Evolutionary conservation across 768 basidiomycete species (phyloP).

Genomic region (Pseudohyphozyma bogoriensis): DNA sequence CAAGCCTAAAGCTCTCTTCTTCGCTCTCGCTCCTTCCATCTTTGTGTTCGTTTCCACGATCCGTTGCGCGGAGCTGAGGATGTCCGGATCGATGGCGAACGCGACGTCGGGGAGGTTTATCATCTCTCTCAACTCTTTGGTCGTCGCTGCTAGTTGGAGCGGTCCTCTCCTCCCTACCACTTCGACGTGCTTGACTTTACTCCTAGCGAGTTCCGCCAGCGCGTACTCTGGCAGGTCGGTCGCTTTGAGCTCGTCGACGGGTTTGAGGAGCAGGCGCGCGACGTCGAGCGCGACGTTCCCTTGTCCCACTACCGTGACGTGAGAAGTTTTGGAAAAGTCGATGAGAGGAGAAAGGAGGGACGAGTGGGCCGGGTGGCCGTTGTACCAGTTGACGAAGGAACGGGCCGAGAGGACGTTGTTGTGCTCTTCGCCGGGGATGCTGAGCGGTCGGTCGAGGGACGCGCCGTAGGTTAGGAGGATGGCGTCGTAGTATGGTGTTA

Average conservation of each 20-base stretch:
- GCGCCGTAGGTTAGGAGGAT: conserved; percentile 81
- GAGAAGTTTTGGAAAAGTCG: conserved; percentile 47
- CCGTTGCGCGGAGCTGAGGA: conserved; percentile 33
- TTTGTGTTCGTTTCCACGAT: conserved; percentile 24
- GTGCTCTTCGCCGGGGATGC: conserved; percentile 44
- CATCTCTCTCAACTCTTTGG: conserved; percentile 87
- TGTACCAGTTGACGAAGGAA: conserved; percentile 91
- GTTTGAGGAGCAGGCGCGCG: conserved; percentile 75
- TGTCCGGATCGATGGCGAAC: conserved; percentile 42
- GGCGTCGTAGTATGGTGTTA: conserved; percentile 69
- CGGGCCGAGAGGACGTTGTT: conserved; percentile 60
- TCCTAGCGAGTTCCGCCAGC: conserved; percentile 54
- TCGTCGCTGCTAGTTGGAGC: conserved; percentile 77
- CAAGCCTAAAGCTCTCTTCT: conserved; percentile 39
- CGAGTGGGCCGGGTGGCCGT: conserved; percentile 61
- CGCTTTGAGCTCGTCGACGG: conserved; percentile 50
- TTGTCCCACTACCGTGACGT: conserved; percentile 80
- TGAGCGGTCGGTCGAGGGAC: conserved; percentile 49
- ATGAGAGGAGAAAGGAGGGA: conserved; percentile 47
- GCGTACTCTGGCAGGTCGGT: conserved; percentile 74
- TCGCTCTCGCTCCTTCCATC: conserved; percentile 36
- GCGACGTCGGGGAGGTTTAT: conserved; percentile 52
- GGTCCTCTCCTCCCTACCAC: conserved; percentile 81
- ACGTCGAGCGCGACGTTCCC: conserved; percentile 92
- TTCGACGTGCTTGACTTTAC: conserved; percentile 61